Percentiles rank a stretch among this genome's conserved stretches.
phyloP scores from a whole-genome alignment of 495 filamentous ascomycete species.

The Aspergillus kassunensis region DNA sequence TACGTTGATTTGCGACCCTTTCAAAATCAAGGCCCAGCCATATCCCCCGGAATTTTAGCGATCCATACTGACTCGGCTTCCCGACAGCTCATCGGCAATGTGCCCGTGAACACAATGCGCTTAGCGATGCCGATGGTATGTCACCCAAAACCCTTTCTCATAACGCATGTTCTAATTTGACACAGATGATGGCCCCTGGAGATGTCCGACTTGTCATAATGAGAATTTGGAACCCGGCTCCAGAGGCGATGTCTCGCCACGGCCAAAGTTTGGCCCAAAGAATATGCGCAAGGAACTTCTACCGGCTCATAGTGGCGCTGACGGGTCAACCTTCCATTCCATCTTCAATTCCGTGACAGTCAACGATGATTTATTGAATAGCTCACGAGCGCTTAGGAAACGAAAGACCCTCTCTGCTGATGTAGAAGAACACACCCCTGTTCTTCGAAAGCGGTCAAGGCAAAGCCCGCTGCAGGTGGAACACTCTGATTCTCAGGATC shows the following conservation, averaged over 20 bases:
- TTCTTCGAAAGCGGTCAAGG: slow-evolving; percentile 44
- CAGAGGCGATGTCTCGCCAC: slow-evolving; percentile 37
- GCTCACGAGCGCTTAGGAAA: slow-evolving; percentile 81
- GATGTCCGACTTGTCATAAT: slow-evolving; percentile 70
- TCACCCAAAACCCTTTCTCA: slow-evolving; percentile 2
- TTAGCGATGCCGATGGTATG: slow-evolving; percentile 66
- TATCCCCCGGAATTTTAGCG: slow-evolving; percentile 24
- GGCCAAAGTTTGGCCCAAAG: slow-evolving; percentile 40
- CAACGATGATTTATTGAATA: slow-evolving; percentile 78
- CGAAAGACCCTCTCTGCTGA: slow-evolving; percentile 65
- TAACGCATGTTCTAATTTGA: slow-evolving; percentile 20
- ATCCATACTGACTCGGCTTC: slow-evolving; percentile 33
- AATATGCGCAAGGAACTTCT: slow-evolving; percentile 70
- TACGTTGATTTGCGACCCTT: slow-evolving; percentile 49
- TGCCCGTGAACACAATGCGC: slow-evolving; percentile 71
- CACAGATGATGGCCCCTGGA: slow-evolving; percentile 58
- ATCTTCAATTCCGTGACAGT: slow-evolving; percentile 75
- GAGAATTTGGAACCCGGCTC: slow-evolving; percentile 57
- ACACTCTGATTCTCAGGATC: slow-evolving; percentile 17
- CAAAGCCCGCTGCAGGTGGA: slow-evolving; percentile 31
- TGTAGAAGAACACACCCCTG: slow-evolving; percentile 46
- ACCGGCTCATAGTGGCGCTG: slow-evolving; percentile 62
- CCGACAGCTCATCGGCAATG: slow-evolving; percentile 82
- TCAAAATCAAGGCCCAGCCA: slow-evolving; percentile 22
- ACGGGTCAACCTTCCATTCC: slow-evolving; percentile 78